phyloP scores from a whole-genome alignment of 2,329 filamentous ascomycete genomes.

The Epichloe sp. region DNA sequence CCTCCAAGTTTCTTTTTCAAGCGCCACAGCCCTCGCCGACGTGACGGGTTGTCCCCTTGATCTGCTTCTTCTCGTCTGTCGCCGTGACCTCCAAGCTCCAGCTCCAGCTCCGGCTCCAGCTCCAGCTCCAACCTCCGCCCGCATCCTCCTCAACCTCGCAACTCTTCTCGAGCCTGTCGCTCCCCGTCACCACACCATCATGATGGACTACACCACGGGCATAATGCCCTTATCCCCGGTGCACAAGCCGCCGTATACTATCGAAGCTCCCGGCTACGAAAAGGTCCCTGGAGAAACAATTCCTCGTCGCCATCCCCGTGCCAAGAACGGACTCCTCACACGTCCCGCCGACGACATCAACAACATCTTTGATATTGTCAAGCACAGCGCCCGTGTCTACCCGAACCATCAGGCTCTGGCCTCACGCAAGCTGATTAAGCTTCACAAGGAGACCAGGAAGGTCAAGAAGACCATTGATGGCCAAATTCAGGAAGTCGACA shows the following conservation, averaged over 20 bases:
- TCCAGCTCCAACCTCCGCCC: neutral
- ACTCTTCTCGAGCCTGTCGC: neutral
- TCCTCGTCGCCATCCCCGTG: constrained; percentile 59
- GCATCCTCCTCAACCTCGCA: neutral
- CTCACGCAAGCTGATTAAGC: constrained; percentile 58
- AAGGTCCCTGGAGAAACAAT: constrained; percentile 71
- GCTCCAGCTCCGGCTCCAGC: neutral
- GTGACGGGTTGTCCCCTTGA: neutral
- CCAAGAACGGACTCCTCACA: constrained; percentile 56
- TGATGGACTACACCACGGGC: constrained; percentile 25
- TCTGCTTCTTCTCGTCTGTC: neutral
- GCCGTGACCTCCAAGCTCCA: neutral
- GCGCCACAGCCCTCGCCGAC: neutral
- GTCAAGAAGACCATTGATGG: constrained; percentile 80
- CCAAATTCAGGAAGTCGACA: constrained; percentile 65
- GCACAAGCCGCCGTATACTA: constrained; percentile 60
- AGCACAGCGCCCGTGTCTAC: constrained; percentile 50
- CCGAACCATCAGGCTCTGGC: constrained; percentile 55
- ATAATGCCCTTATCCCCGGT: constrained; percentile 42
- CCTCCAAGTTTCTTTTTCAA: neutral
- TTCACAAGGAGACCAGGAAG: constrained; percentile 77
- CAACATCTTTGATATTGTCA: constrained; percentile 70
- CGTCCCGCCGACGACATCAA: constrained; percentile 55
- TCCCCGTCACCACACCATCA: constrained; percentile 1
- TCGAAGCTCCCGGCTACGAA: constrained; percentile 56